Evolutionary conservation across 345 rosid species (phyloP).

Genomic region (Excoecaria agallocha): DNA sequence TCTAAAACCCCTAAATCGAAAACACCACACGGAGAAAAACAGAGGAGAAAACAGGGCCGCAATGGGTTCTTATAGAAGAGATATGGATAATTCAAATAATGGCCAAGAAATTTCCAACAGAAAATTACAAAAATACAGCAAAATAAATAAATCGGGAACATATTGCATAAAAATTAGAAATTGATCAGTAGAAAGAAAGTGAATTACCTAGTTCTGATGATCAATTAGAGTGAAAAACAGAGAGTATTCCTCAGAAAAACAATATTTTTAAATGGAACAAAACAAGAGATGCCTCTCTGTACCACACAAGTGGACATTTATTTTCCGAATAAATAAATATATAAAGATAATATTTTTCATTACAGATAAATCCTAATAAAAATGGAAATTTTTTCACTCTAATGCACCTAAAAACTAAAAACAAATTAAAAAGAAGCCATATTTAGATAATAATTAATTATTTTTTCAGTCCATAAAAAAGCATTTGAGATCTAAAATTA

Average conservation of each 20-base stretch:
- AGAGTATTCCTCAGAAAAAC: constrained; percentile 14
- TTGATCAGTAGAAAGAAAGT: not conserved
- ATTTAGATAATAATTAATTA: too few species aligned
- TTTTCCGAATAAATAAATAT: not conserved
- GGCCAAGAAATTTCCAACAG: constrained; percentile 36
- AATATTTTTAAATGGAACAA: not conserved
- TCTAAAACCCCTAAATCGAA: constrained; percentile 12
- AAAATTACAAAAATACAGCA: not conserved
- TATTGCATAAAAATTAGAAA: not conserved
- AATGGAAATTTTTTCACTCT: too few species aligned
- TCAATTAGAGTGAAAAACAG: constrained; percentile 25
- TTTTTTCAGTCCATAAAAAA: too few species aligned
- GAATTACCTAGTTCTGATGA: constrained; percentile 31
- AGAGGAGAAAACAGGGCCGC: constrained; percentile 8
- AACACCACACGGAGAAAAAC: constrained; percentile 2
- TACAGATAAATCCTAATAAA: too few species aligned
- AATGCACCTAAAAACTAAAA: too few species aligned
- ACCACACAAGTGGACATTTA: not conserved
- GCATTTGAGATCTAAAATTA: too few species aligned
- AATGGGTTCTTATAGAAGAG: constrained; percentile 22
- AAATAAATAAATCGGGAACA: constrained; percentile 5
- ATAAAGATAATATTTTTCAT: too few species aligned
- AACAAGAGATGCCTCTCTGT: not conserved
- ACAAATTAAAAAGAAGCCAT: too few species aligned
- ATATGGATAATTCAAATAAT: constrained; percentile 43